Conservation (phyloP, 2,329 filamentous ascomycete species). For the Fusarium anguioides region DNA sequence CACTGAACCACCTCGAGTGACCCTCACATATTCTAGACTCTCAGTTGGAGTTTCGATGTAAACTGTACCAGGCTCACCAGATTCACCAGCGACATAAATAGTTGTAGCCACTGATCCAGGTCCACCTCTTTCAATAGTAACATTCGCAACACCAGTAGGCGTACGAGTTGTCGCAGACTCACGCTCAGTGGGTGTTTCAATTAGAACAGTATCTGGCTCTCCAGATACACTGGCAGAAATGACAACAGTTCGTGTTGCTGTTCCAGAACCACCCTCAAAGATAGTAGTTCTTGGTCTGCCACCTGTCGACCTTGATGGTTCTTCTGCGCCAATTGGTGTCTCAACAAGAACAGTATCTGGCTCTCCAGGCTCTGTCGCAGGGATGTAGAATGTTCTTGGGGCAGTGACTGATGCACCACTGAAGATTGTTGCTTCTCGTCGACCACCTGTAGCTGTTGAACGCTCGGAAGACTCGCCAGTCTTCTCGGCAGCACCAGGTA, state of each 20-base stretch:
- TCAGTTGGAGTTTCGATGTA: not conserved
- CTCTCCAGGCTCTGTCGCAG: constrained; percentile 6
- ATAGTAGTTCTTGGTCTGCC: not conserved
- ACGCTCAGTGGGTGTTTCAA: constrained; percentile 6
- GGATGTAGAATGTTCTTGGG: not conserved
- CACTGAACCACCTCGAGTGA: not conserved
- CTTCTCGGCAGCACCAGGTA: not conserved
- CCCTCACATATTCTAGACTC: not conserved
- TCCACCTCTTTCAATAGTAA: constrained; percentile 9
- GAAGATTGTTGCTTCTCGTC: constrained; percentile 6
- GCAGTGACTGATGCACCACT: constrained; percentile 13
- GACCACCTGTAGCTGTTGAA: not conserved
- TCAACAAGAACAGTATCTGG: constrained; percentile 14
- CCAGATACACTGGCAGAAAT: not conserved
- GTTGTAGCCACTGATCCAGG: not conserved
- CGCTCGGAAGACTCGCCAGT: not conserved
- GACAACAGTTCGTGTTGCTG: not conserved
- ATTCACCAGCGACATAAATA: not conserved
- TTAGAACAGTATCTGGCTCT: constrained; percentile 6
- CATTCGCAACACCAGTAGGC: not conserved
- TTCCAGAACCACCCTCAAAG: not conserved
- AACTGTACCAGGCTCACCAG: not conserved
- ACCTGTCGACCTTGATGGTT: not conserved
- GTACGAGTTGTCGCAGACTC: not conserved
- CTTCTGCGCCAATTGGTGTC: not conserved